These are phyloP conservation scores for Akanthomyces uredinophilus DNA, from an alignment of 2,329 filamentous ascomycete species.

Conservation along the genomic window DNA sequence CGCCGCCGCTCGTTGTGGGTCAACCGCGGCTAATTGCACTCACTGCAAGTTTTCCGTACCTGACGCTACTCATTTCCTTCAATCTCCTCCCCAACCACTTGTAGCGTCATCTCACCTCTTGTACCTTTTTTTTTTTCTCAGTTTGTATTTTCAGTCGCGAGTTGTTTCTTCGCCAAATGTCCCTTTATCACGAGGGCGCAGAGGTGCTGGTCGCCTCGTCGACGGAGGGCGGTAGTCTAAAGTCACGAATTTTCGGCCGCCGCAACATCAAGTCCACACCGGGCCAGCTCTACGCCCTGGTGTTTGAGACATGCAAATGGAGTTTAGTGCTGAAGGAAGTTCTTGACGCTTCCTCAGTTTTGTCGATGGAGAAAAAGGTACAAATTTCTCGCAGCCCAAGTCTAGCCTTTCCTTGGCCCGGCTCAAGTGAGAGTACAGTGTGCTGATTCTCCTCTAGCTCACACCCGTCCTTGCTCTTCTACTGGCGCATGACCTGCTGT, in stretches of 20 bases:
- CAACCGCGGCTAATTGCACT: constrained; percentile 6
- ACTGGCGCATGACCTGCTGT: constrained; percentile 78
- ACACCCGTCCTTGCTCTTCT: constrained; percentile 75
- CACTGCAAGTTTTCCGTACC: constrained; percentile 6
- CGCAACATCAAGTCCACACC: constrained; percentile 71
- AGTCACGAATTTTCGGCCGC: constrained; percentile 74
- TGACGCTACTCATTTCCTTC: background rate
- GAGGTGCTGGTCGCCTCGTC: constrained; percentile 59
- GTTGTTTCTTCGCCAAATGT: constrained; percentile 53
- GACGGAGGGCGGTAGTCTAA: constrained; percentile 68
- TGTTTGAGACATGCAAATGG: constrained; percentile 87
- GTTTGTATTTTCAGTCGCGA: background rate
- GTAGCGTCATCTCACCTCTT: too few species aligned
- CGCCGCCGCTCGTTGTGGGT: constrained; percentile 20
- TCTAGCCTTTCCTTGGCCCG: background rate
- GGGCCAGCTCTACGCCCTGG: constrained; percentile 80
- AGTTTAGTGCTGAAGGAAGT: constrained; percentile 80
- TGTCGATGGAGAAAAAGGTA: constrained; percentile 82
- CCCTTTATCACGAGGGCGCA: constrained; percentile 89
- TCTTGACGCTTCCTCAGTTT: constrained; percentile 72
- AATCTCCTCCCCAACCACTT: background rate
- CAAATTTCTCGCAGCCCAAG: background rate
- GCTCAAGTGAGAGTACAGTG: background rate
- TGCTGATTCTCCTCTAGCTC: constrained; percentile 51
- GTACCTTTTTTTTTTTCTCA: background rate